Evolutionary conservation across 2,329 filamentous ascomycete genomes (phyloP), one percentile per base, ranked within the genome.

Genomic region (Cercospora beticola): DNA sequence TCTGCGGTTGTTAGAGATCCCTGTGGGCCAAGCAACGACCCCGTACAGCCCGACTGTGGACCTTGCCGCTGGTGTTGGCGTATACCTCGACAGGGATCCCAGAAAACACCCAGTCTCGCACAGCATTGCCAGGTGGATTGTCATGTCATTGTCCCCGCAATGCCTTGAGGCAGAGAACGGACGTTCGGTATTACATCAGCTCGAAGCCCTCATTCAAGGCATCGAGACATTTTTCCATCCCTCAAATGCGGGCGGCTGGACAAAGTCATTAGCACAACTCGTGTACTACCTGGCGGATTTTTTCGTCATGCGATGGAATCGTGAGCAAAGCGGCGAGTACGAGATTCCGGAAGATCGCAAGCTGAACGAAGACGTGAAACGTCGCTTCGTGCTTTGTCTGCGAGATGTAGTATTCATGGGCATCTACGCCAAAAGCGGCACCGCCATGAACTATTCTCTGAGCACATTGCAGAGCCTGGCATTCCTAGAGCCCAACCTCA

Each of bases 151-250:
- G 46, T 98, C 95, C 1, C 94, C 95, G 1, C 84, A 89, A 57
- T 95, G 92, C 75, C 82, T 96, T 60, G 88, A 92, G 52, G 85
- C 88, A n/a, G 85, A 90, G 31, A 90, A 90, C 65, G 65, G 70
- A 18, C 77, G 77, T 49, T 98, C 94, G 0, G 88, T 97, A 54
- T 81, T 99, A 75, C 88, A 90, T 36, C 92, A 92, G 72, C 86
- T 99, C 5, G 94, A 99, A 79, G 94, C 92, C 0, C 84, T 99
- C 63, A 91, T 99, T 73, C 92, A 98, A 79, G 95, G 94, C 2
- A 91, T 98, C 58, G 95, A 99, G 79, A 99, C 95, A 0, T 99
- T 99, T 80, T 99, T 97, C 84, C 95, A 99, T 76, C 95, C 95
- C 2, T 99, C 95, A 2, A 99, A 99, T 79, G 92, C 94, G 63